Base-by-base conservation (phyloP, 2,329 filamentous ascomycete genomes). In the Penicillium sp. region DNA sequence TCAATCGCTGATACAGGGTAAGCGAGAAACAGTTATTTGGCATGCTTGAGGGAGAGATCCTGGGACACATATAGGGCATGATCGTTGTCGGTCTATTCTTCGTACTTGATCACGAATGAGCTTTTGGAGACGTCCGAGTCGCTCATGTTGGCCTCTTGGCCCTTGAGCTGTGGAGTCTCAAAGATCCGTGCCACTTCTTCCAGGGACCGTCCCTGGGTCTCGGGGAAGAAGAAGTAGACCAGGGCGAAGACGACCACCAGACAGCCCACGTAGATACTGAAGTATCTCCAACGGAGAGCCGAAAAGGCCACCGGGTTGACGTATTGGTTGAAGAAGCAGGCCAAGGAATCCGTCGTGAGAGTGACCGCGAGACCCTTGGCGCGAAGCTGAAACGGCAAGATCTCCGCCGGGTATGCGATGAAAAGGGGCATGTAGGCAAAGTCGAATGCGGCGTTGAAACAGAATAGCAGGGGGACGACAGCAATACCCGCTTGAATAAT, bases 281-380 rank as follows among this genome's bases (percentile, higher is more conserved):
- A 73, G 51, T 72, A 73, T 43, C 63, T 67, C 68, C 70, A 74
- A 0, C 48, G 57, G 11, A 73, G 66, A 0, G 49, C 57, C 13
- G 59, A 50, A 47, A 74, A 60, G 0, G 66, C 69, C 5, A 73
- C 65, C 0, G 71, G 71, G 53, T 72, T 73, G 25, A 66, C 69
- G 44, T 64, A 73, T 36, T 64, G 62, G 51, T 73, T 72, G 57
- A 71, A 71, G 29, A 53, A 54, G 57, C 60, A 47, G 11, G 53
- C 61, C 26, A 58, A 32, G 4, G 53, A 55, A 56, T 61, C 54
- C 48, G 63, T 42, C 50, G 53, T 26, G 27, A 59, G 50, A 11
- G 51, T 57, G 18, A 62, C 33, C 9, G 63, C 58, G 25, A 59
- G 45, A 4, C 55, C 55, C 29, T 58, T 59, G 12, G 56, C 52